Evolutionary conservation across 208 protist species (phyloP), one percentile per base, ranked within the genome.

Genomic region (Trypanosomatidae sp.): DNA sequence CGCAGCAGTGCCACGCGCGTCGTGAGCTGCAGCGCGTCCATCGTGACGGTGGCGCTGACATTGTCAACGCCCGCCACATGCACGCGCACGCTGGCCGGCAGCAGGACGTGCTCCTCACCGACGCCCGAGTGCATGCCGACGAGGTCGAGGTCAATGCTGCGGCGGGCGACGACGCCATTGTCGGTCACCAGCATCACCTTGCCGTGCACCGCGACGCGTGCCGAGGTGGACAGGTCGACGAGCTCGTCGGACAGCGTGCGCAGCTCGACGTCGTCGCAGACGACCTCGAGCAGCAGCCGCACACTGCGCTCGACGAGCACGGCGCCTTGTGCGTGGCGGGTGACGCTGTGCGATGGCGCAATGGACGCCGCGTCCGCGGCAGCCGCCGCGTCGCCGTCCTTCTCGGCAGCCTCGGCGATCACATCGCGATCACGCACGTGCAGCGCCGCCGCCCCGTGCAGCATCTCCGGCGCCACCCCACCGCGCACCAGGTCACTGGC

Each of bases 161-260:
- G 57, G 38, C 61, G 55, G 11, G 45, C 54, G 22, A 60, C 23
- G 20, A 49, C 27, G 35, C 71, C 61, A 30, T 80, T 67, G 49
- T 85, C 67, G 20, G 48, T 53, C 27, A 77, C 57, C 43, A 75
- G 70, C 21, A 58, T 53, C 27, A 72, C 61, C 24, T 59, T 49
- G 25, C 67, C 33, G 18, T 44, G 38, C 13, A 53, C 27, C 41
- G 66, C 54, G 66, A 69, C 78, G 48, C 47, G 52, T 27, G 88
- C n/a, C 0, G 74, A 64, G 7, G 70, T 28, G 3, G 66, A 71
- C 13, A 92, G 56, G 21, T 77, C 64, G 1, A 71, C 49, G 18
- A 74, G 60, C 30, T 83, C 82, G 44, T 91, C 82, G 2, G 70
- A 74, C n/a, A 87, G 47, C 46, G 84, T 43, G 27, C 58, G 59